Percentiles rank a stretch among this genome's conserved stretches.
These are phyloP conservation scores for Trichoderma lentiforme DNA, from an alignment of 2,329 filamentous ascomycete species.

Conservation along the genomic window DNA sequence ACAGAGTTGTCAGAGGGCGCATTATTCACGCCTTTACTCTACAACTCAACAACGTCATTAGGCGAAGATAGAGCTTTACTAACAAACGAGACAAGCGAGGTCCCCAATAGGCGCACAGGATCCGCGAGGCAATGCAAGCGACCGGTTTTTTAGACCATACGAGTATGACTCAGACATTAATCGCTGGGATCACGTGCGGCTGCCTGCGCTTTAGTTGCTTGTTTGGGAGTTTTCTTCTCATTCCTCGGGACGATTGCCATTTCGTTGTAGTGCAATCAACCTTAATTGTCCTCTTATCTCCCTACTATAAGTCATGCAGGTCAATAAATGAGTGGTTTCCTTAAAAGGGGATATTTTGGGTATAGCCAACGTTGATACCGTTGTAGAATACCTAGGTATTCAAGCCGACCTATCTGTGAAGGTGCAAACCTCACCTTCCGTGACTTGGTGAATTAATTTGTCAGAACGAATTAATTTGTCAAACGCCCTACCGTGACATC, in stretches of 20 bases:
- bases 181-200: background rate
- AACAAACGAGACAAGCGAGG: background rate
- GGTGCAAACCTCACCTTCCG: background rate
- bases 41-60: background rate
- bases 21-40: background rate
- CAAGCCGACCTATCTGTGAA: background rate
- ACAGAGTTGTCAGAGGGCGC: background rate
- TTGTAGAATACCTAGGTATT: background rate
- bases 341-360: background rate
- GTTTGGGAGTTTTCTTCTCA: background rate
- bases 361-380: background rate
- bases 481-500: background rate
- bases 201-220: background rate
- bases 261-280: background rate
- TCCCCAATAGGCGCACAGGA: no score
- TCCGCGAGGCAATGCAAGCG: background rate
- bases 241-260: background rate
- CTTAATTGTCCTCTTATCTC: background rate
- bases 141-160: background rate
- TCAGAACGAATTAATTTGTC: background rate
- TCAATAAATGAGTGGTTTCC: background rate
- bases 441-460: background rate
- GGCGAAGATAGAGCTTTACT: background rate
- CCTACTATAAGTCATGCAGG: background rate
- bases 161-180: background rate